Evolutionary conservation across 805 yeast genomes (phyloP), one percentile per base, ranked within the genome.

Genomic region (Kuraishia cidri): DNA sequence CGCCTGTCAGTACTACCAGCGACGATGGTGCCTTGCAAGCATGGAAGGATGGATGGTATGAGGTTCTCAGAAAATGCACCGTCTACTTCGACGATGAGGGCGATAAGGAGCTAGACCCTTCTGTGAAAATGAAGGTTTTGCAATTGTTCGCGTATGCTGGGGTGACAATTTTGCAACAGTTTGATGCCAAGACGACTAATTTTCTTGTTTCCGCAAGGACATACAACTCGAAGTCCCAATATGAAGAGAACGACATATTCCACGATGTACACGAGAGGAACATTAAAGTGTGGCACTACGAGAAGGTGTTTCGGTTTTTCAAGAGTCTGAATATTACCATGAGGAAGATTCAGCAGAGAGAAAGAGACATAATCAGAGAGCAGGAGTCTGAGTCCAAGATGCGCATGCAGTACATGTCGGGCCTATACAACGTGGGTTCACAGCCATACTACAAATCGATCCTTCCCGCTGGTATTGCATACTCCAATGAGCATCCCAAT

Each of bases 241-340:
- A 71, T 38, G 50, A 61, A 4, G 38, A 60, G 7, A 58, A 55
- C 42, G 76, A 72, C 46, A 62, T 66, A 4, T 72, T 69, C 43
- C 56, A 62, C 35, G 60, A 64, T 38, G 75, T 69, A 13, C 50
- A 56, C 25, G 50, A 54, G 13, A 54, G 62, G 28, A 64, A 66
- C 38, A 69, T 70, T 36, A 72, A 72, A 44, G 78, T 72, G 15
- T 72, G 79, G 79, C 73, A 68, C 47, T 69, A 62, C 41, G 76
- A 70, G 37, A 72, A 72, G 49, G 75, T 72, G 15, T 66, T 69
- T 40, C 50, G 78, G 28, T 72, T 72, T 38, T 64, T 72, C 46
- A 69, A 68, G 42, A 64, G 69, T 41, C 53, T 72, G 40, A 56
- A 72, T 63, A 33, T 65, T 49, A 34, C 60, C 31, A 45, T 64